Percentiles rank a stretch among this genome's conserved stretches.
Evolutionary conservation across 805 yeast genomes (phyloP).

Genomic region (Nakazawaea wickerhamii): DNA sequence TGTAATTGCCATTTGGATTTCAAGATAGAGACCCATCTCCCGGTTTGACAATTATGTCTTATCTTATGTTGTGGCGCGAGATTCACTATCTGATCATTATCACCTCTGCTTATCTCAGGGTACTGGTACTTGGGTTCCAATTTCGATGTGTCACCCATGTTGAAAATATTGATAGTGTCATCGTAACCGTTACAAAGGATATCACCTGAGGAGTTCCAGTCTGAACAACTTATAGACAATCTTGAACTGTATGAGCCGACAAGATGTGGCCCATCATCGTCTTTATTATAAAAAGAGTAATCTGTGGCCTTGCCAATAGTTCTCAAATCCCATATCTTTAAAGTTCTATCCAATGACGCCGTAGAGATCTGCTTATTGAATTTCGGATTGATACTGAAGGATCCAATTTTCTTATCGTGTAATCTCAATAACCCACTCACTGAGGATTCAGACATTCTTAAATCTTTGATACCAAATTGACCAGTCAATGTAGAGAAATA

Average conservation of each 20-base stretch:
- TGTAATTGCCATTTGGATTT: conserved; percentile 81
- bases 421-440: conserved; percentile 47
- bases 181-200: conserved; percentile 93
- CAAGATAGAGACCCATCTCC: conserved; percentile 92
- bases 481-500: conserved; percentile 80
- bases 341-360: conserved; percentile 80
- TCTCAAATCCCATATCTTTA: conserved; percentile 86
- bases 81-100: conserved; percentile 26
- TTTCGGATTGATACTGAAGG: conserved; percentile 74
- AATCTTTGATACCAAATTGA: conserved; percentile 68
- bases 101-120: conserved; percentile 13
- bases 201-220: conserved; percentile 65
- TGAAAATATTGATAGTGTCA: conserved; percentile 72
- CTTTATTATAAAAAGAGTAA: conserved; percentile 56
- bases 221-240: conserved; percentile 77
- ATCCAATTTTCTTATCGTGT: conserved; percentile 90
- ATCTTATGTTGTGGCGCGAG: conserved; percentile 59
- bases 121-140: conserved; percentile 21
- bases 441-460: conserved; percentile 32
- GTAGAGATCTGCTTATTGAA: conserved; percentile 67
- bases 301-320: conserved; percentile 32
- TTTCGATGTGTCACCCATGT: conserved; percentile 34
- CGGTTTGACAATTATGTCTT: conserved; percentile 92
- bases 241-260: conserved; percentile 66
- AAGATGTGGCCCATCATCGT: conserved; percentile 39